Base-by-base conservation (phyloP, 345 rosid genomes). In the Litchi chinensis region DNA sequence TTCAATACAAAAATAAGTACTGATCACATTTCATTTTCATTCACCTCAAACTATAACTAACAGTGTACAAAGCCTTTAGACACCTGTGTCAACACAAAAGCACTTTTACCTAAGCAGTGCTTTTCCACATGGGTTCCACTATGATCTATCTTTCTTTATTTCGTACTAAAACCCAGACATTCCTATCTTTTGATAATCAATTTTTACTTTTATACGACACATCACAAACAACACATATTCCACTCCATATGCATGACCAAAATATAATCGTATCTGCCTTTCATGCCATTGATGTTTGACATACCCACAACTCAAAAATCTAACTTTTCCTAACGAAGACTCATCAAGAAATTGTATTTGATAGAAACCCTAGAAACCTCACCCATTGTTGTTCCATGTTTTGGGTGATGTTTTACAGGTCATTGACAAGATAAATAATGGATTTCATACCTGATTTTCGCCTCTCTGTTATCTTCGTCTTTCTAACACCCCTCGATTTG, bases 141-240 rank as follows among this genome's bases (percentile, higher is more conserved):
- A 50, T 13, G 71, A 76, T 37, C 12, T 1, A 26, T 43, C 39
- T 60, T 59, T 76, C 48, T 77, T n/a, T 81, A 74, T 78, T 80
- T 4, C 43, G 52, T 77, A 77, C 80, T 70, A 59, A 67, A 62
- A 60, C 62, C 57, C 8, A 26, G 60, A 41, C 64, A 59, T 79
- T 65, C 32, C 52, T 67, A 66, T 44, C 69, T 56, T 64, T 40
- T 66, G 43, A 68, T 73, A 78, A 18, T 56, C 73, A 54, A 37
- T 22, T 71, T 28, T 63, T 22, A 54, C 62, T 66, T 48, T 37
- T 22, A 57, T 57, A 72, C 64, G 28, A 80, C 43, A 32, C 73
- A 18, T 63, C 62, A 76, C 70, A 68, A 50, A 24, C 57, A 57
- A 50, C 71, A 57, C 44, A 50, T 15, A 44, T 59, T 46, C 56